These are phyloP conservation scores for Carex scoparia DNA, from an alignment of 176 grass and related monocot species.

Conservation along the genomic window DNA sequence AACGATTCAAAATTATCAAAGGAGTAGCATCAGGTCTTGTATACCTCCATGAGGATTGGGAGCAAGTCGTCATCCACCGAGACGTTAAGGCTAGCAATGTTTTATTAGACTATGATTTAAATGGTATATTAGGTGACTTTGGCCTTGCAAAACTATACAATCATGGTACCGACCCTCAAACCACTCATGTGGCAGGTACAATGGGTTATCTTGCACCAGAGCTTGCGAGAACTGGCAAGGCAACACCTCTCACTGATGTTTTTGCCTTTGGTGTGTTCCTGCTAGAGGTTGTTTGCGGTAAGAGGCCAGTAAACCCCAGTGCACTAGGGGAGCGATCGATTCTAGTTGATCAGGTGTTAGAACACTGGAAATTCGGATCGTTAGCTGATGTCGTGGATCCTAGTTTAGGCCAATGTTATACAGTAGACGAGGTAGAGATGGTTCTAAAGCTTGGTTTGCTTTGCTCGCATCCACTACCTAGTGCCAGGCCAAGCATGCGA, in stretches of 20 bases:
- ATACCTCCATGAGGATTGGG: slow-evolving; percentile 64
- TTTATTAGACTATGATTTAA: slow-evolving; percentile 43
- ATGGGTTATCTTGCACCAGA: slow-evolving; percentile 63
- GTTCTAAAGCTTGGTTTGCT: slow-evolving; percentile 39
- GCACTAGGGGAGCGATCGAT: slow-evolving; percentile 3
- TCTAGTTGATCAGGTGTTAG: slow-evolving; percentile 31
- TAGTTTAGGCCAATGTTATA: slow-evolving; percentile 18
- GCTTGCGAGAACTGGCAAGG: slow-evolving; percentile 31
- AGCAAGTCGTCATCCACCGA: slow-evolving; percentile 50
- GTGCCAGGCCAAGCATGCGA: slow-evolving; percentile 38
- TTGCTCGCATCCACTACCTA: slow-evolving; percentile 36
- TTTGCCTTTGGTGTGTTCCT: slow-evolving; percentile 49
- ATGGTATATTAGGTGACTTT: slow-evolving; percentile 44
- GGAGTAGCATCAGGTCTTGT: slow-evolving; percentile 38
- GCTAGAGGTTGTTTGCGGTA: slow-evolving; percentile 45
- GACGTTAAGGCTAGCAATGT: slow-evolving; percentile 68
- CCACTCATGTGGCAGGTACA: slow-evolving; percentile 46
- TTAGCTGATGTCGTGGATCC: slow-evolving; percentile 26
- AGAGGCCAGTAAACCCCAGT: slow-evolving; percentile 14
- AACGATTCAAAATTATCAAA: slow-evolving; percentile 57
- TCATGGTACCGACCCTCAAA: slow-evolving; percentile 36
- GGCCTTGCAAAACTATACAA: slow-evolving; percentile 56
- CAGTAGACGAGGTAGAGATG: slow-evolving; percentile 19
- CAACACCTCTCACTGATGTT: slow-evolving; percentile 42
- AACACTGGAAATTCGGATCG: slow-evolving; percentile 25